Evolutionary conservation across 2,329 filamentous ascomycete species (phyloP).

Genomic region (Bipolaris sorokiniana): DNA sequence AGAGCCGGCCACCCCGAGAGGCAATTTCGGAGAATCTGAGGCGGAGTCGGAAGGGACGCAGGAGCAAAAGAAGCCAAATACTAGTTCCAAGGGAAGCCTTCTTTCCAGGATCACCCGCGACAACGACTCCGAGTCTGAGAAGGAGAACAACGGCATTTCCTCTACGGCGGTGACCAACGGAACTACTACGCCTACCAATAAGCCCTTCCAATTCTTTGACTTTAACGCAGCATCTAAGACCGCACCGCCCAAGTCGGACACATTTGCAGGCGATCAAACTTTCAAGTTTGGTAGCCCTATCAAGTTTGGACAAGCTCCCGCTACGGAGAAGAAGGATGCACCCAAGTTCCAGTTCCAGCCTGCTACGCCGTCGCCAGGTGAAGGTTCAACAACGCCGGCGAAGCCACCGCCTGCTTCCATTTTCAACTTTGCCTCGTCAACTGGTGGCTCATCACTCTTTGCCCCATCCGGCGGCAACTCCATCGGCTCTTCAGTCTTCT

Average conservation of each 20-base stretch:
- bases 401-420: constrained; percentile 32
- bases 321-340: constrained; percentile 31
- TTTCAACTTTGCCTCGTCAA: constrained; percentile 33
- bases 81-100: constrained; percentile 26
- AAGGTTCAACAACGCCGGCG: constrained; percentile 36
- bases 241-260: constrained; percentile 35
- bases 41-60: constrained; percentile 35
- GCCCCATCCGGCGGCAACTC: constrained; percentile 34
- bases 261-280: constrained; percentile 45
- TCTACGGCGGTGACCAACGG: constrained; percentile 33
- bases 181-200: constrained; percentile 35
- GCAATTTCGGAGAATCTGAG: constrained; percentile 31
- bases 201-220: constrained; percentile 37
- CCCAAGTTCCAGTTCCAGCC: constrained; percentile 38
- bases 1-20: constrained; percentile 32
- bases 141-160: constrained; percentile 25
- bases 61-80: constrained; percentile 29
- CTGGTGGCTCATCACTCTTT: constrained; percentile 26
- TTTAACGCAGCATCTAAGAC: constrained; percentile 38
- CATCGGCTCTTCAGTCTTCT: constrained; percentile 37
- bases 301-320: constrained; percentile 39
- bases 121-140: constrained; percentile 31
- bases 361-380: constrained; percentile 33
- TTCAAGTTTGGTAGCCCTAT: constrained; percentile 46
- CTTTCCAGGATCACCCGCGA: constrained; percentile 38